phyloP scores from a whole-genome alignment of 2,329 filamentous ascomycete genomes.

The Diplodia scrobiculata region DNA sequence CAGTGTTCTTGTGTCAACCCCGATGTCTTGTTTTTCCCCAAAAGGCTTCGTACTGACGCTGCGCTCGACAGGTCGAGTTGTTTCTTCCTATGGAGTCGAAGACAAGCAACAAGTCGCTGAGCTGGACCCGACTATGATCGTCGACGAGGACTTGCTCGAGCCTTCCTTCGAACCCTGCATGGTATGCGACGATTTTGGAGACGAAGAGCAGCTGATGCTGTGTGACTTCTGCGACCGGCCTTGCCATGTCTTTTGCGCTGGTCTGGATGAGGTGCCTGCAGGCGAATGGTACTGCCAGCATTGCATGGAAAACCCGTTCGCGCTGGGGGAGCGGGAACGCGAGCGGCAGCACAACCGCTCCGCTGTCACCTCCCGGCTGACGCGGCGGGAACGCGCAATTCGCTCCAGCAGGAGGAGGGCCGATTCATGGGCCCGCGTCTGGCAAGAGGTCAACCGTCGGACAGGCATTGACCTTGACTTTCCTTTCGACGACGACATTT shows the following conservation, averaged over 20 bases:
- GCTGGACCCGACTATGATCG: slow-evolving; percentile 77
- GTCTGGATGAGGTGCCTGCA: slow-evolving; percentile 72
- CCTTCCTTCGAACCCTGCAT: slow-evolving; percentile 68
- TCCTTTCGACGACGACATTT: slow-evolving; percentile 73
- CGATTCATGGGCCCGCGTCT: slow-evolving; percentile 70
- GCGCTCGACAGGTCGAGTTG: slow-evolving; percentile 52
- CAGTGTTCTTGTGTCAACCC: slow-evolving; percentile 22
- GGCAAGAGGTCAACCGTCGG: slow-evolving; percentile 85
- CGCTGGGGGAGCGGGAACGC: slow-evolving; percentile 39
- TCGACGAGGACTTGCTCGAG: slow-evolving; percentile 64
- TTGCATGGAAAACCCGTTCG: slow-evolving; percentile 57
- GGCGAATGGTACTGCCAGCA: slow-evolving; percentile 90
- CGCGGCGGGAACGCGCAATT: slow-evolving; percentile 27
- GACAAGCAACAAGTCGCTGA: slow-evolving; percentile 89
- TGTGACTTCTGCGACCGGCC: slow-evolving; percentile 89
- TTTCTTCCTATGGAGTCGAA: slow-evolving; percentile 67
- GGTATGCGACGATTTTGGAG: slow-evolving; percentile 77
- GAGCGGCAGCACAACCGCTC: slow-evolving; percentile 37
- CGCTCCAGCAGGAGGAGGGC: slow-evolving; percentile 19
- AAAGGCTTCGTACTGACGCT: neutral
- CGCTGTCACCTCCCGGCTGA: slow-evolving; percentile 41
- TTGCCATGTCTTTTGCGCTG: slow-evolving; percentile 91
- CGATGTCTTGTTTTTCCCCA: neutral
- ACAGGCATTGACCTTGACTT: slow-evolving; percentile 79
- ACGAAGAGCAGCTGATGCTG: slow-evolving; percentile 81